phyloP scores from a whole-genome alignment of 2,329 filamentous ascomycete species.

The Tolypocladium endophyticum region DNA sequence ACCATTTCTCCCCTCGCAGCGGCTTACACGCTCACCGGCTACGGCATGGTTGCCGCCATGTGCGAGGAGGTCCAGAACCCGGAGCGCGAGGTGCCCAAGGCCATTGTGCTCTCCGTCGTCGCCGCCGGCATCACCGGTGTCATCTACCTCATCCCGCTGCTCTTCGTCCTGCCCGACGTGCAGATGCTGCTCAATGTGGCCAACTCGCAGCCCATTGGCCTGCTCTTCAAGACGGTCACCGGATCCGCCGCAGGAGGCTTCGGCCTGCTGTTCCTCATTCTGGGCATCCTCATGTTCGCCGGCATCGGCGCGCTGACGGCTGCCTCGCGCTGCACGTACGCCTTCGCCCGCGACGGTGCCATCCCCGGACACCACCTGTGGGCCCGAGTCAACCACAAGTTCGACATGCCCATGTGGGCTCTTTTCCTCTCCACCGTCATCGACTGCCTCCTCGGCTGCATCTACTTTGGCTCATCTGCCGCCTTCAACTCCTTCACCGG shows the following conservation, averaged over 20 bases:
- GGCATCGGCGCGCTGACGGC: constrained; percentile 67
- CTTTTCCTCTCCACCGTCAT: constrained; percentile 58
- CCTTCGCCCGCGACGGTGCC: constrained; percentile 65
- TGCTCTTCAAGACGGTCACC: constrained; percentile 66
- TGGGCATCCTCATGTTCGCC: constrained; percentile 69
- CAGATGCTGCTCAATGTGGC: constrained; percentile 51
- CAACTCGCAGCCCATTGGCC: constrained; percentile 65
- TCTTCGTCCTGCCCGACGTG: constrained; percentile 66
- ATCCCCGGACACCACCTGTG: constrained; percentile 60
- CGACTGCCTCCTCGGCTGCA: constrained; percentile 61
- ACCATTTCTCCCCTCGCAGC: constrained; percentile 20
- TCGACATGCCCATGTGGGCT: constrained; percentile 62
- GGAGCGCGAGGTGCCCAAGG: constrained; percentile 51
- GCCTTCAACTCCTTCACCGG: constrained; percentile 75
- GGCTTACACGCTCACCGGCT: constrained; percentile 32
- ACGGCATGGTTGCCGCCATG: constrained; percentile 44
- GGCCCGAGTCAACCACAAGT: constrained; percentile 51
- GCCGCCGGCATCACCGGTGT: constrained; percentile 56
- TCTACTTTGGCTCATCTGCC: constrained; percentile 68
- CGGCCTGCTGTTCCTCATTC: constrained; percentile 62
- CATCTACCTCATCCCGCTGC: constrained; percentile 58
- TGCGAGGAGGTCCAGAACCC: constrained; percentile 52
- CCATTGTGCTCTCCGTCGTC: constrained; percentile 55
- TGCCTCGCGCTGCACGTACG: constrained; percentile 63
- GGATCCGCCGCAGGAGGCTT: constrained; percentile 65